Evolutionary conservation across 2,329 filamentous ascomycete species (phyloP).

Genomic region (Uncinocarpus reesii): DNA sequence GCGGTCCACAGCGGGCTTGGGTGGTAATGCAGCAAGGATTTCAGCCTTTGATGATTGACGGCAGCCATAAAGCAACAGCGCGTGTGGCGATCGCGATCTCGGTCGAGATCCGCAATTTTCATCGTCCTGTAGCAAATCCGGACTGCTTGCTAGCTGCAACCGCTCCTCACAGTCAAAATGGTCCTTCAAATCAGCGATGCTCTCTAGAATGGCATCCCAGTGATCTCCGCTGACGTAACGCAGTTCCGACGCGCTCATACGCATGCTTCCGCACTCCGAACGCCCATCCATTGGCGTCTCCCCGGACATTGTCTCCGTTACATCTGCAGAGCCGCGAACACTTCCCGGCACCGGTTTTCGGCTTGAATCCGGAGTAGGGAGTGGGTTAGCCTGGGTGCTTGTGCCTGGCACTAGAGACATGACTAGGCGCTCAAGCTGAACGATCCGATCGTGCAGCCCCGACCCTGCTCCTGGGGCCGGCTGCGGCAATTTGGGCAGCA

Average conservation of each 20-base stretch:
- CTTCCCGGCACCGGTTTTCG: not conserved
- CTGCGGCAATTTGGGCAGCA: too few species aligned
- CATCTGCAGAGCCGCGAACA: too few species aligned
- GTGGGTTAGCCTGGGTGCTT: too few species aligned
- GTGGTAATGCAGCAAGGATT: conserved; percentile 23
- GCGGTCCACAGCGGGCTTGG: conserved; percentile 19
- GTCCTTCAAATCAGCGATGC: conserved; percentile 20
- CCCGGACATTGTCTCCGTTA: too few species aligned
- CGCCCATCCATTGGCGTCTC: not conserved
- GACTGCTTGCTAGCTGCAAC: conserved; percentile 8
- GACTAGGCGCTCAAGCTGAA: too few species aligned
- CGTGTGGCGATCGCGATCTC: not conserved
- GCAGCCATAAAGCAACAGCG: conserved; percentile 6
- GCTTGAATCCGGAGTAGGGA: conserved; percentile 11
- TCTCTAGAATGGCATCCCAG: conserved; percentile 23
- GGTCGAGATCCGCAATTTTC: not conserved
- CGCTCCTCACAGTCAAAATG: conserved; percentile 21
- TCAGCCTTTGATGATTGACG: conserved; percentile 23
- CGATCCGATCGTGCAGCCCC: too few species aligned
- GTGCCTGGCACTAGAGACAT: too few species aligned
- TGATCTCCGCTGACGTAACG: conserved; percentile 23
- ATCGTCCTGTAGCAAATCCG: conserved; percentile 42
- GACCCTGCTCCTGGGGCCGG: too few species aligned
- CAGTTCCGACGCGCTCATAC: not conserved
- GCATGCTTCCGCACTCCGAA: conserved; percentile 7